These are phyloP conservation scores for Adansonia rubrostipa DNA, from an alignment of 441 rosid species.

Conservation along the genomic window DNA sequence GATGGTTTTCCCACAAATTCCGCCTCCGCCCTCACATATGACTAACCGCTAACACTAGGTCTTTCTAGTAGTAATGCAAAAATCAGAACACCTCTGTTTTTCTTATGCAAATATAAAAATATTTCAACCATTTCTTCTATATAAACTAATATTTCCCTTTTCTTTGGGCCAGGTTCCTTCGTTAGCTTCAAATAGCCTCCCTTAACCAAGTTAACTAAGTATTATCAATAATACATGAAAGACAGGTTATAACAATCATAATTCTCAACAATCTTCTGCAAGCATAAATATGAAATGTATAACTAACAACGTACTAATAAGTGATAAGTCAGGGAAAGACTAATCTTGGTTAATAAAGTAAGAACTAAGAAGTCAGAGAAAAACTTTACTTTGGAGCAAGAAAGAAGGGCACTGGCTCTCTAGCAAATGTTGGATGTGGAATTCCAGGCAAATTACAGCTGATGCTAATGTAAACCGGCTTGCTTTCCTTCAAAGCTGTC, in stretches of 20 bases:
- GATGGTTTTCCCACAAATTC: neutral
- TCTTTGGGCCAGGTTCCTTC: neutral
- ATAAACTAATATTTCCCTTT: neutral
- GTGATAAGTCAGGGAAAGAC: neutral
- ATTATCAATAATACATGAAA: neutral
- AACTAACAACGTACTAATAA: neutral
- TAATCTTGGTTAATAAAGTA: neutral
- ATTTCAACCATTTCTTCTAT: neutral
- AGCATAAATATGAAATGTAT: neutral
- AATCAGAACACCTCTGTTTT: neutral
- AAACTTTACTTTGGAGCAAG: constrained; percentile 55
- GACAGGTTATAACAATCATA: neutral
- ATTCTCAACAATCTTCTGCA: neutral
- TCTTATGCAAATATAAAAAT: neutral
- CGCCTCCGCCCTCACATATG: neutral
- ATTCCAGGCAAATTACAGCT: constrained; percentile 77
- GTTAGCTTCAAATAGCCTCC: constrained; percentile 12
- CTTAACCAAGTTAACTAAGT: neutral
- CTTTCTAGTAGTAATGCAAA: neutral
- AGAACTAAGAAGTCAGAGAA: constrained; percentile 11
- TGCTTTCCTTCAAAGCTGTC: constrained; percentile 84
- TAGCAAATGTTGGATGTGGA: constrained; percentile 73
- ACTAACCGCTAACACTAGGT: neutral
- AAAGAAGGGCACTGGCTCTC: constrained; percentile 78
- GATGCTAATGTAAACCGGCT: constrained; percentile 86